Base-by-base conservation (phyloP, 495 filamentous ascomycete species). In the Peziza echinospora region DNA sequence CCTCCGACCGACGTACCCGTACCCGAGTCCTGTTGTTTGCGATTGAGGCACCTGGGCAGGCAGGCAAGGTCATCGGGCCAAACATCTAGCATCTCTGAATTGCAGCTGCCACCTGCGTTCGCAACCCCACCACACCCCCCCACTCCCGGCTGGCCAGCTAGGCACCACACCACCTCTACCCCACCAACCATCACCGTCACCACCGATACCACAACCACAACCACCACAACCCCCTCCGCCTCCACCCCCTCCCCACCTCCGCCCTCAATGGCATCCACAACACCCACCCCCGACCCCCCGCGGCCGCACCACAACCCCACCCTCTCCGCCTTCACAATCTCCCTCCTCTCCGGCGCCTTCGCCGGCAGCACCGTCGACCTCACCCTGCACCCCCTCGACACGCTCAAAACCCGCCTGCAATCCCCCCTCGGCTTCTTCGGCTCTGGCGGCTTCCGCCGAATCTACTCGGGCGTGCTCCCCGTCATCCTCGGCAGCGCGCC, bases 361-460 rank as follows among this genome's bases (percentile, higher is more conserved):
- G 84, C 84, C 47, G 84, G 84, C 53, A 82, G 83, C 24, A 84
- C 84, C 0, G 84, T 92, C 62, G 84, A 92, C 67, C 77, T 86
- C 58, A 82, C 82, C 26, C 80, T 92, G 53, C 89, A 80, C 67
- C 84, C 84, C 1, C 80, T 92, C 65, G 84, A 89, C 70, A 91
- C 85, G 0, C 75, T 89, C 54, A 91, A 89, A 64, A 89, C 82
- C 42, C 84, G 89, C 2, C 82, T 96, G 24, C 89, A 96, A 64
- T 92, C 89, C 55, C 71, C 72, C 53, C 60, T 69, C 47, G 83
- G 83, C 59, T 91, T 87, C 67, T 67, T 76, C 59, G 68, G 78
- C 17, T 73, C 78, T 5, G 81, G 79, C 57, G 79, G 80, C 52
- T 82, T 83, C 68, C 63, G 64, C 39, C 78, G 79, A 49, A 73